phyloP scores from a whole-genome alignment of 768 basidiomycete species.

The Austroboletus eburneus region DNA sequence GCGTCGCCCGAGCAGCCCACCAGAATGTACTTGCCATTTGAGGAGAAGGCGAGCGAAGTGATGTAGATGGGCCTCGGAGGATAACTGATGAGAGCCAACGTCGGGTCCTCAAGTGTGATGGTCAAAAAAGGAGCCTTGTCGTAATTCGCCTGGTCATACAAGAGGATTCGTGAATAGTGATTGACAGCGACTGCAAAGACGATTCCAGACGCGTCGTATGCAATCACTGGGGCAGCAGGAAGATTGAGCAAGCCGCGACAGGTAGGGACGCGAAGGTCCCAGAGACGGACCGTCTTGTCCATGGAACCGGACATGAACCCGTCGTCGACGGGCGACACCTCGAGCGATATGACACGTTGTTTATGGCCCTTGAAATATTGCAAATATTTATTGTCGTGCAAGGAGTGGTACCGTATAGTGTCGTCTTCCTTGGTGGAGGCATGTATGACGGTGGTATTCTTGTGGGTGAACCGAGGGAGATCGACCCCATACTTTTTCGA shows the following conservation, averaged over 20 bases:
- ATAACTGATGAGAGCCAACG: constrained; percentile 66
- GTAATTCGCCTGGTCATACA: constrained; percentile 83
- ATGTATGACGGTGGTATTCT: constrained; percentile 76
- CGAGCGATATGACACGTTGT: constrained; percentile 81
- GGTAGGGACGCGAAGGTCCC: constrained; percentile 82
- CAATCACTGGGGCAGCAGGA: constrained; percentile 70
- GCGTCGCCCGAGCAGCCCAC: constrained; percentile 90
- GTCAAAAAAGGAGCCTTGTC: constrained; percentile 91
- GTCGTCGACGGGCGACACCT: constrained; percentile 90
- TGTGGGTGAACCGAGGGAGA: constrained; percentile 92
- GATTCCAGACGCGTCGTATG: constrained; percentile 78
- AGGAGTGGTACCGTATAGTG: constrained; percentile 88
- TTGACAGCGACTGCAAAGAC: constrained; percentile 88
- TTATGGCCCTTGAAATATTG: constrained; percentile 96
- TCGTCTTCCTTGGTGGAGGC: constrained; percentile 96
- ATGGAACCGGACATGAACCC: constrained; percentile 93
- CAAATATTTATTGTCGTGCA: constrained; percentile 95
- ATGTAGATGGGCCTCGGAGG: constrained; percentile 88
- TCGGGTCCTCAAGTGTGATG: constrained; percentile 78
- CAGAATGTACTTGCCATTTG: constrained; percentile 85
- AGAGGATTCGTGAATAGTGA: constrained; percentile 71
- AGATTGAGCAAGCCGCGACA: constrained; percentile 79
- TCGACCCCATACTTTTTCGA: constrained; percentile 98
- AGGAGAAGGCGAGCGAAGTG: constrained; percentile 88
- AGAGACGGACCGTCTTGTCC: constrained; percentile 92